Base-by-base conservation (phyloP, 257 asterid species). In the Penstemon barbatus region DNA sequence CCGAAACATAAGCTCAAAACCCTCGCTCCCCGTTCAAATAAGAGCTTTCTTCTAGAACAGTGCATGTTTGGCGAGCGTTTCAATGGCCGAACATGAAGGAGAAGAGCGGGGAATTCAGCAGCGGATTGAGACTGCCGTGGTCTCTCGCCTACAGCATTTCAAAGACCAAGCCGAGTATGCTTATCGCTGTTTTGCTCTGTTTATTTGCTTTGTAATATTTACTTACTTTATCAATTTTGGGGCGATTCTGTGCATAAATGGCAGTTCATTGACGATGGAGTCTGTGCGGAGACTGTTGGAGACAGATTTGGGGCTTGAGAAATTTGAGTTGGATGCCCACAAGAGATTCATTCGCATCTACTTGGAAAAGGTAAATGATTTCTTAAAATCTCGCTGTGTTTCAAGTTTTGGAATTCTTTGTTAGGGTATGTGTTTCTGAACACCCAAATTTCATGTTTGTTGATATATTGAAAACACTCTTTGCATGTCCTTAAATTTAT, bases 231-330 rank as follows among this genome's bases (percentile, higher is more conserved):
- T 36, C 7, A 61, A 25, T 25, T 74, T 61, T 41, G 42, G 67
- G 48, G 53, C 40, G 38, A 11, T 3, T n/a, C 4, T 49, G 48
- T 66, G 56, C 57, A 6, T 66, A 18, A 12, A 68, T 44, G 62
- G 79, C 90, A 90, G 98, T 65, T 75, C 89, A 61, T 61, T 90
- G 71, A 88, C 92, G 39, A 57, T 86, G 83, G 97, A 62, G 75
- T 79, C 82, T 10, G 96, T 88, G 11, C 80, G 98, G 75, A 85
- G 98, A 74, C 74, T 93, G 51, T 52, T 93, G 63, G 98, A 93
- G 84, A 79, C 88, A 80, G 98, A 93, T 72, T 69, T 93, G 83
- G 92, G 87, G 38, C 83, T 88, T 63, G 87, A 88, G 69, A 73
- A 77, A 60, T 57, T 75, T 78, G 85, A 94, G 0, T 73, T 93